Conservation (phyloP, 2,329 filamentous ascomycete species). For the Nannizziopsis arthrosporioides region DNA sequence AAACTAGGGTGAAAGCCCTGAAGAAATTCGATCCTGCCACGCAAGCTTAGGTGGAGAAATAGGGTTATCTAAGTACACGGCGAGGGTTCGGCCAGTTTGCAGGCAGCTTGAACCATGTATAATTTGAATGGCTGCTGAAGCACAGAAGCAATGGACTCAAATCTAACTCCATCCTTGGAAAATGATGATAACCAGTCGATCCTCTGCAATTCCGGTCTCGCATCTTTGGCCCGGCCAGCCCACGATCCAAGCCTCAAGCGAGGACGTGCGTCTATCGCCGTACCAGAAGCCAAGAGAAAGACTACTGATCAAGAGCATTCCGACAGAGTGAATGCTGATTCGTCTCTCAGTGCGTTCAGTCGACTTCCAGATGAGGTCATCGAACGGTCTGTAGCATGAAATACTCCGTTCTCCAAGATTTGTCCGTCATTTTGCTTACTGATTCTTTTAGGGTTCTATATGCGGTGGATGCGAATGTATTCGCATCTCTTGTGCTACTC, state of each 20-base stretch:
- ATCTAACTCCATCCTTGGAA: no score
- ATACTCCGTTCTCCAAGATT: not conserved
- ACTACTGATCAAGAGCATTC: not conserved
- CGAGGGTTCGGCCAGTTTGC: no score
- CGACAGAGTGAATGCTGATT: not conserved
- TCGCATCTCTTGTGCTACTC: constrained; percentile 37
- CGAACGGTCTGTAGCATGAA: constrained; percentile 11
- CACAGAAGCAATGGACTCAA: no score
- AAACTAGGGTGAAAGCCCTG: no score
- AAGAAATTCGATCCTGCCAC: no score
- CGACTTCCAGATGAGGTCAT: constrained; percentile 13
- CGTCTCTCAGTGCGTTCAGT: constrained; percentile 3
- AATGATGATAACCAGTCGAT: no score
- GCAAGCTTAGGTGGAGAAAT: no score
- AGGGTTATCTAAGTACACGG: no score
- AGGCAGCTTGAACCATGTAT: no score
- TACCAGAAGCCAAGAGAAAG: not conserved
- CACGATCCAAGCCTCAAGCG: not conserved
- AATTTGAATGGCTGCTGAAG: no score
- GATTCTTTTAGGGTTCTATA: constrained; percentile 34
- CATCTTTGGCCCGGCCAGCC: not conserved
- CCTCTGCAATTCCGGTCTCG: no score
- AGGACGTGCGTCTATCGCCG: no score
- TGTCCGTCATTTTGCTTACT: constrained; percentile 7
- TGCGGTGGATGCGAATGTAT: constrained; percentile 36